phyloP scores from a whole-genome alignment of 495 filamentous ascomycete genomes.

The Aspergillus nanangensis region DNA sequence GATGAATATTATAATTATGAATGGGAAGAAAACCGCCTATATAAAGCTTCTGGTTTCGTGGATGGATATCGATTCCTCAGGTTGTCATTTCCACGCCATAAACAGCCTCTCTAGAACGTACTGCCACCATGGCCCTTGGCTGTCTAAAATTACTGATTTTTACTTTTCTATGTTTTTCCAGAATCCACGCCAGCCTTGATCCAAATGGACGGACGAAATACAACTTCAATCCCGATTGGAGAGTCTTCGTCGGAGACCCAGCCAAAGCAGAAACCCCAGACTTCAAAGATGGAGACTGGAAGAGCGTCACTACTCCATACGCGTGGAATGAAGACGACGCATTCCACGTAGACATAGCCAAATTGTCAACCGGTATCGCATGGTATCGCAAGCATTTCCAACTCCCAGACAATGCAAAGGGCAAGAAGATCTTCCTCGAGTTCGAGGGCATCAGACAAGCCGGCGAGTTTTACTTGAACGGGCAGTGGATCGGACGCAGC shows the following conservation, averaged over 20 bases:
- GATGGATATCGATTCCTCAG: no score
- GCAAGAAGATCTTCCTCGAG: slow-evolving; percentile 6
- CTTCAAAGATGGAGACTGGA: slow-evolving; percentile 5
- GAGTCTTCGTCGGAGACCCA: neutral
- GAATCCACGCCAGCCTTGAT: no score
- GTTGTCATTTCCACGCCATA: no score
- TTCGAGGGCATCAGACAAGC: slow-evolving; percentile 6
- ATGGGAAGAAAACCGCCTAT: no score
- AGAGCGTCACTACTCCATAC: slow-evolving; percentile 3
- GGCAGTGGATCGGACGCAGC: slow-evolving; percentile 5
- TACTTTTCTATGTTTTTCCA: no score
- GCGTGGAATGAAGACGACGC: slow-evolving; percentile 9
- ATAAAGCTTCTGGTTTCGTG: no score
- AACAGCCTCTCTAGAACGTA: no score
- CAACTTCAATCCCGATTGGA: slow-evolving; percentile 1
- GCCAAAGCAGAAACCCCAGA: neutral
- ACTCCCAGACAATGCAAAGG: neutral
- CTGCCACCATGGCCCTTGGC: no score
- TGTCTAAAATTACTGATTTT: no score
- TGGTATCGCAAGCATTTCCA: slow-evolving; percentile 6
- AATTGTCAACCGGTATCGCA: slow-evolving; percentile 6
- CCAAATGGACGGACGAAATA: neutral
- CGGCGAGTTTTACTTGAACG: slow-evolving; percentile 6
- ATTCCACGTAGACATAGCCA: slow-evolving; percentile 4
- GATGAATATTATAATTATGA: no score